A percentile compares a stretch with the other conserved stretches of the same genome.
Evolutionary conservation across 768 basidiomycete genomes (phyloP).

Genomic region (Lactifluus pinguis): DNA sequence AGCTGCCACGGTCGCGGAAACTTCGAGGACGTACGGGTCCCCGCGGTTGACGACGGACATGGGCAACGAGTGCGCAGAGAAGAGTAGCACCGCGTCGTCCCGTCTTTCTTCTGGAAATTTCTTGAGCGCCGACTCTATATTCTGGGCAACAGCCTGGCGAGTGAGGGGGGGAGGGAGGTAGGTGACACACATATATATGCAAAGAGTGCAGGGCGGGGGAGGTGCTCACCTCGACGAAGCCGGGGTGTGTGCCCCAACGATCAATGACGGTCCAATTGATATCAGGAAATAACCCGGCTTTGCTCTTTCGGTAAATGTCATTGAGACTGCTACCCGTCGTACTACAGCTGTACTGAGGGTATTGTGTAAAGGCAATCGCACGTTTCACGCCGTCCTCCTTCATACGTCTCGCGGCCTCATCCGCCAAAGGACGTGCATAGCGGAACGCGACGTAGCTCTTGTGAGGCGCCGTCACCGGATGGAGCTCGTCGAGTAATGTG

Average conservation of each 20-base stretch:
- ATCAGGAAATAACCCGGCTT: conserved; percentile 48
- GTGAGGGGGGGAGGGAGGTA: not conserved
- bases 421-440: conserved; percentile 83
- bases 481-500: conserved; percentile 85
- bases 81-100: conserved; percentile 72
- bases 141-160: conserved; percentile 78
- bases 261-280: conserved; percentile 98
- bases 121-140: conserved; percentile 71
- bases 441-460: conserved; percentile 95
- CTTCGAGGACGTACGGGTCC: conserved; percentile 94
- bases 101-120: conserved; percentile 69
- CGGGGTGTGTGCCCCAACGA: conserved; percentile 93
- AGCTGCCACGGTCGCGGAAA: conserved; percentile 85
- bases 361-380: conserved; percentile 95
- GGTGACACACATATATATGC: not conserved
- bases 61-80: conserved; percentile 96
- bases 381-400: conserved; percentile 83
- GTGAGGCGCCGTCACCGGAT: conserved; percentile 88
- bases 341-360: conserved; percentile 97
- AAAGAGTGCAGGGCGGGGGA: not conserved
- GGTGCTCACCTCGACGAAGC: conserved; percentile 79
- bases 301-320: conserved; percentile 68
- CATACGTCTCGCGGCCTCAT: conserved; percentile 75
- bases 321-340: conserved; percentile 97
- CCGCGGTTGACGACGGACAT: conserved; percentile 99